These are phyloP conservation scores for Coffea eugenioides DNA, from an alignment of 257 asterid species.

Conservation along the genomic window DNA sequence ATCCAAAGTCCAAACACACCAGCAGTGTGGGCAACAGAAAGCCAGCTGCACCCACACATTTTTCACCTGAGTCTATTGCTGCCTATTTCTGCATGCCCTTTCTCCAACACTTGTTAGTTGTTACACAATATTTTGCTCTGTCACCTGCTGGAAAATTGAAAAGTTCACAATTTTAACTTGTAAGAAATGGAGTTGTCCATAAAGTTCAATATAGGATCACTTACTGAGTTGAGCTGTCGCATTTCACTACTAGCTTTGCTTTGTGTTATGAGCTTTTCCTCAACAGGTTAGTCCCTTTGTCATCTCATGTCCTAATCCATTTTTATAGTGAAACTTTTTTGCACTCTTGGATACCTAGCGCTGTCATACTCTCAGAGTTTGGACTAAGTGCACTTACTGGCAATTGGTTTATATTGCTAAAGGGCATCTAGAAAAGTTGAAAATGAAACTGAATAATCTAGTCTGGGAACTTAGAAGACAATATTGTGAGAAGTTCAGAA, in stretches of 20 bases:
- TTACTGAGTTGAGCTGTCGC: background rate
- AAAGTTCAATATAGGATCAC: background rate
- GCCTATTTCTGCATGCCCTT: too few relatives aligned
- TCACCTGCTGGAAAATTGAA: background rate
- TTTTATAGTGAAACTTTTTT: background rate
- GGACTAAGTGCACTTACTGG: background rate
- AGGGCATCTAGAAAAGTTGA: too few relatives aligned
- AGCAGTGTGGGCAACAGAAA: background rate
- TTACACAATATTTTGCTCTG: background rate
- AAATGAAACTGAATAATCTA: background rate
- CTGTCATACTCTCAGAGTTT: background rate
- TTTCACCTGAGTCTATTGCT: too few relatives aligned
- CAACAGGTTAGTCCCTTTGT: background rate
- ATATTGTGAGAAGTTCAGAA: too few relatives aligned
- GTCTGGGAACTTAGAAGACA: too few relatives aligned
- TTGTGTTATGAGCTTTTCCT: background rate
- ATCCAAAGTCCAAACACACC: background rate
- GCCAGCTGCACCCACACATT: background rate
- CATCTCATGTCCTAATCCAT: background rate
- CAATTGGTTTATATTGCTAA: background rate
- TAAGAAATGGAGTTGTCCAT: background rate
- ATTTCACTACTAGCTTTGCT: background rate
- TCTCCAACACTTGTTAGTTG: background rate
- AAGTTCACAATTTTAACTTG: background rate
- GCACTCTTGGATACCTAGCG: background rate